These are phyloP conservation scores for Diaporthe capsici DNA, from an alignment of 2,329 filamentous ascomycete genomes.

Conservation along the genomic window DNA sequence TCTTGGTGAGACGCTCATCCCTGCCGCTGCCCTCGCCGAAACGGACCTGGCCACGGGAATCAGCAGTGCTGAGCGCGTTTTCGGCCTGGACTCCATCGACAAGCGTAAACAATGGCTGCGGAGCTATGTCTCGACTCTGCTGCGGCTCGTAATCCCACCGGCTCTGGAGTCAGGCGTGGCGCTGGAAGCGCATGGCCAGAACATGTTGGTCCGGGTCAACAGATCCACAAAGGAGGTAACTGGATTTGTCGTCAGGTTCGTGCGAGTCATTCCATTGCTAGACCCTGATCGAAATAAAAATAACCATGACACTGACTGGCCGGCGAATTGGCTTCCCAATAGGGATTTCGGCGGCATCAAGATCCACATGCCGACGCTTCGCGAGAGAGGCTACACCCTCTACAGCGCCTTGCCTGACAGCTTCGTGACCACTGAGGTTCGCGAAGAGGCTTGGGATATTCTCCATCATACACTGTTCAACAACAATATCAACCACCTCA, in stretches of 20 bases:
- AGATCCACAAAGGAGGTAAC: constrained; percentile 22
- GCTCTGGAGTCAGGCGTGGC: constrained; percentile 14
- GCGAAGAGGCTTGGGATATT: constrained; percentile 15
- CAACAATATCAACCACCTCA: constrained; percentile 22
- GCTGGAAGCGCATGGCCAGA: constrained; percentile 29
- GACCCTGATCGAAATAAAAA: no score
- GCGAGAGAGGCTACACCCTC: constrained; percentile 13
- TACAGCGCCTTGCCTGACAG: constrained; percentile 25
- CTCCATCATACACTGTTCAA: constrained; percentile 22
- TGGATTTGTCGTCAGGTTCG: constrained; percentile 25
- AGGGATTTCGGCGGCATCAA: constrained; percentile 32
- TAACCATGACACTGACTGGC: neutral
- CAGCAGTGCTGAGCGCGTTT: constrained; percentile 17
- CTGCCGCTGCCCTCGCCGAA: constrained; percentile 15
- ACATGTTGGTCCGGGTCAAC: constrained; percentile 24
- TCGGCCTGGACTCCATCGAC: neutral
- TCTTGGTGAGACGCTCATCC: constrained; percentile 9
- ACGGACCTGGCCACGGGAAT: neutral
- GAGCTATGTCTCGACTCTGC: constrained; percentile 10
- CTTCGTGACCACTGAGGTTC: constrained; percentile 13
- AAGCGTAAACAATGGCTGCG: neutral
- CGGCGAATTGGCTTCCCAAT: neutral
- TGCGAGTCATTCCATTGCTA: constrained; percentile 2
- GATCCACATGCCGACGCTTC: constrained; percentile 27
- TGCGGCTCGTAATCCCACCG: neutral